These are phyloP conservation scores for Cardamine chenopodiifolia DNA, from an alignment of 345 rosid genomes.

Conservation along the genomic window DNA sequence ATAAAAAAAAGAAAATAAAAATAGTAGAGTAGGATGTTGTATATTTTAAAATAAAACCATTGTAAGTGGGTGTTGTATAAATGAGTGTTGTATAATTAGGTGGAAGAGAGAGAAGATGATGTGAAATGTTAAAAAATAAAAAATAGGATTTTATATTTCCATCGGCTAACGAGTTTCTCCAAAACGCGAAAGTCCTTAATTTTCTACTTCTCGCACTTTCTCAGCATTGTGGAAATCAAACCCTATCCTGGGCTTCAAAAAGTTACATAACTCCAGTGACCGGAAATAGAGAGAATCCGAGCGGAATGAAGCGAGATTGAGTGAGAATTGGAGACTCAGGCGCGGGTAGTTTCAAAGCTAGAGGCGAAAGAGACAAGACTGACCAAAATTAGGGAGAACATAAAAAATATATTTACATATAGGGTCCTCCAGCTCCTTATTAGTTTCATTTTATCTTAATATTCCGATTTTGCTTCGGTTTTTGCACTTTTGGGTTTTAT, in stretches of 20 bases:
- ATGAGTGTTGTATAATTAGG: too few species aligned
- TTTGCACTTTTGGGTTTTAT: too few species aligned
- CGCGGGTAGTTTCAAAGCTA: constrained; percentile 43
- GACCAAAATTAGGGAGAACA: constrained; percentile 3
- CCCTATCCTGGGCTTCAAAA: constrained; percentile 23
- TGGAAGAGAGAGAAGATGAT: too few species aligned
- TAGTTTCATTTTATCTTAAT: background rate
- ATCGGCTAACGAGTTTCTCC: background rate
- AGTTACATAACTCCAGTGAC: background rate
- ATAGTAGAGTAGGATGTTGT: too few species aligned
- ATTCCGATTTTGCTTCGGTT: background rate
- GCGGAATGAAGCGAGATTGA: background rate
- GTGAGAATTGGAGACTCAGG: constrained; percentile 23
- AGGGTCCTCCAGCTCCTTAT: background rate
- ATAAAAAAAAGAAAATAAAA: too few species aligned
- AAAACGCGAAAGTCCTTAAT: background rate
- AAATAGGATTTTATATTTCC: too few species aligned
- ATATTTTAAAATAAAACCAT: too few species aligned
- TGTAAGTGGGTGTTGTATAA: too few species aligned
- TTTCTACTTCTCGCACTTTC: constrained; percentile 8
- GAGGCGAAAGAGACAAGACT: constrained; percentile 5
- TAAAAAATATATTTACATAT: background rate
- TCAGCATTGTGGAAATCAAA: constrained; percentile 23
- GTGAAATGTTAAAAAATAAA: too few species aligned
- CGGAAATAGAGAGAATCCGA: constrained; percentile 6